A percentile compares a stretch with the other conserved stretches of the same genome.
These are phyloP conservation scores for Blastobotrys illinoisensis DNA, from an alignment of 1,139 yeast genomes.

Conservation along the genomic window DNA sequence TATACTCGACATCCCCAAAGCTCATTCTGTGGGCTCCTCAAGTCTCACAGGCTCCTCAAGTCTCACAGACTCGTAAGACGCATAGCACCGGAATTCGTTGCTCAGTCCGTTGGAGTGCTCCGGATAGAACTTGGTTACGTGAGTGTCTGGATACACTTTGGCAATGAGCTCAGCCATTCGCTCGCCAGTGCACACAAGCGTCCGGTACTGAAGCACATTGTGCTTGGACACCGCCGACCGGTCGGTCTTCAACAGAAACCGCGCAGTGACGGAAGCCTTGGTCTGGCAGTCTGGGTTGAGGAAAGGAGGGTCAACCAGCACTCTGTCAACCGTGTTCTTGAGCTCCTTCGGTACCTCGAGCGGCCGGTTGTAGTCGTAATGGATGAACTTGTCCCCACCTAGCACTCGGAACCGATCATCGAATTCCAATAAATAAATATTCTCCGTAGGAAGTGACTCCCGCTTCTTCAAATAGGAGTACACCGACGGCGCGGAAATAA, in stretches of 20 bases:
- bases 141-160: conserved; percentile 58
- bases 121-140: conserved; percentile 63
- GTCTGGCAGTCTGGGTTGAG: conserved; percentile 75
- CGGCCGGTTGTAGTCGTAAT: conserved; percentile 73
- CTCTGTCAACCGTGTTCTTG: conserved; percentile 59
- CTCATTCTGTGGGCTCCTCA: no score
- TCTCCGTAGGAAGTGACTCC: conserved; percentile 36
- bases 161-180: conserved; percentile 64
- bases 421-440: conserved; percentile 65
- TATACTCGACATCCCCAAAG: no score
- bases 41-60: neutral
- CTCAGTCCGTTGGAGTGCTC: conserved; percentile 81
- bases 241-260: conserved; percentile 43
- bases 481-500: conserved; percentile 88
- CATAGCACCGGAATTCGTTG: conserved; percentile 83
- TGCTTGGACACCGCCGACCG: conserved; percentile 11
- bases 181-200: conserved; percentile 81
- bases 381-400: conserved; percentile 62
- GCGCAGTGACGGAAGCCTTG: conserved; percentile 60
- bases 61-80: conserved; percentile 49
- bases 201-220: conserved; percentile 45
- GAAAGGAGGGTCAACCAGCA: conserved; percentile 88
- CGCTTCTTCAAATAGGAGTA: conserved; percentile 69
- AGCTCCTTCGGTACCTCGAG: conserved; percentile 53
- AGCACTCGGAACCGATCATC: conserved; percentile 70